Percentiles rank a stretch among this genome's conserved stretches.
Conservation (phyloP, 768 basidiomycete species). For the Pulveroboletus sp. region DNA sequence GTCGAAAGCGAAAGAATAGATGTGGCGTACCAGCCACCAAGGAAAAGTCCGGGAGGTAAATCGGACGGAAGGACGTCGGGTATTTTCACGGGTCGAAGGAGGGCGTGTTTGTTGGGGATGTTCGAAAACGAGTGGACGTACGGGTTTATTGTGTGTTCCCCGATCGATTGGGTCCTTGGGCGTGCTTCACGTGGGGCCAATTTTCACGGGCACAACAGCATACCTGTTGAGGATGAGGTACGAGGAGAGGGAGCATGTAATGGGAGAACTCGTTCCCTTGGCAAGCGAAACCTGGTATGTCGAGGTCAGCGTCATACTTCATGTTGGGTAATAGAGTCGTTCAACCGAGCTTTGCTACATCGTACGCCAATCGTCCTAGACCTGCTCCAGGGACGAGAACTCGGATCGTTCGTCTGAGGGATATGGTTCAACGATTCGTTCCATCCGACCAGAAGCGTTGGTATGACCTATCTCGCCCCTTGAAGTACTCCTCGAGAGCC, state of each 20-base stretch:
- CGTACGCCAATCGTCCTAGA: no score
- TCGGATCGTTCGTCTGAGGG: slow-evolving; percentile 41
- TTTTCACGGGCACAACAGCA: slow-evolving; percentile 10
- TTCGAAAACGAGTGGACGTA: slow-evolving; percentile 94
- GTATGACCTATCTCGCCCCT: slow-evolving; percentile 45
- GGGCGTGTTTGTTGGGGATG: no score
- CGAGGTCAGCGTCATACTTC: background rate
- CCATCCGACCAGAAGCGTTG: background rate
- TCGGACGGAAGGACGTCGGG: slow-evolving; percentile 83
- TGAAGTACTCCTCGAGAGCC: no score
- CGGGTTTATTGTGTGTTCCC: slow-evolving; percentile 76
- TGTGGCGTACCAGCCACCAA: slow-evolving; percentile 75
- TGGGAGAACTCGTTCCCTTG: no score
- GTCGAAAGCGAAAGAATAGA: no score
- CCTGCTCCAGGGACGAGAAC: no score
- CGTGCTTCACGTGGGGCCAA: background rate
- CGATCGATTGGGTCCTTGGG: slow-evolving; percentile 53
- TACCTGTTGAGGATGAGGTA: slow-evolving; percentile 86
- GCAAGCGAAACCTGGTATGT: slow-evolving; percentile 70
- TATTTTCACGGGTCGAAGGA: no score
- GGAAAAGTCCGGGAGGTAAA: slow-evolving; percentile 68
- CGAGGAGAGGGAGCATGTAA: no score
- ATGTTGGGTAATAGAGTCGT: background rate
- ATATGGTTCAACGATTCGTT: background rate
- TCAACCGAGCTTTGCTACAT: slow-evolving; percentile 75